These are phyloP conservation scores for Oidiodendron maius DNA, from an alignment of 495 filamentous ascomycete genomes.

Conservation along the genomic window DNA sequence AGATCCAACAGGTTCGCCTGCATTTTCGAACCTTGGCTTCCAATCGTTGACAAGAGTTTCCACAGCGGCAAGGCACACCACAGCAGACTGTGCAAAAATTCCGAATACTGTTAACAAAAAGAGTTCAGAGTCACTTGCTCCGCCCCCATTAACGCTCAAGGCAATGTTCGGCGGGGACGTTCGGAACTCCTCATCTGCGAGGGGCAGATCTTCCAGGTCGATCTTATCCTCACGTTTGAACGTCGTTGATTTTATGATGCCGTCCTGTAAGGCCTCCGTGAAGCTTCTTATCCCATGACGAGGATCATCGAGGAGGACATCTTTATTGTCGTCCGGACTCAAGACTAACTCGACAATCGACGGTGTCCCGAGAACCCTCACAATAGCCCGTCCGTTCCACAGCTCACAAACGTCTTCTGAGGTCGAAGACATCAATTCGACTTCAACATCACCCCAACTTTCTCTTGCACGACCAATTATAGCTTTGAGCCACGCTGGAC, in stretches of 20 bases:
- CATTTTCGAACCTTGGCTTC: too few relatives aligned
- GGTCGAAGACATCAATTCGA: too few relatives aligned
- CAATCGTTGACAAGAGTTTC: too few relatives aligned
- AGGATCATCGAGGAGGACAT: too few relatives aligned
- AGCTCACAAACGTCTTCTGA: too few relatives aligned
- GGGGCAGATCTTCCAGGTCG: background rate
- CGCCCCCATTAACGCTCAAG: background rate
- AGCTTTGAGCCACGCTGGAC: constrained; percentile 41
- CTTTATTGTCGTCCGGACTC: too few relatives aligned
- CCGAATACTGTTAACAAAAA: background rate
- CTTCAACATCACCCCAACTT: too few relatives aligned
- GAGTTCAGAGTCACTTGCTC: background rate
- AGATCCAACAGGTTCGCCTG: background rate
- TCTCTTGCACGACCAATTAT: constrained; percentile 46
- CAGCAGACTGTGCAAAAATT: background rate
- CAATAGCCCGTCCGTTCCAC: constrained; percentile 29
- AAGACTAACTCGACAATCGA: too few relatives aligned
- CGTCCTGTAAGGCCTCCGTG: background rate
- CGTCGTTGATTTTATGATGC: background rate
- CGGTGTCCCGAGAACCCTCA: constrained; percentile 22
- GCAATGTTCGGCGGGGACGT: background rate
- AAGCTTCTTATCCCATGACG: too few relatives aligned
- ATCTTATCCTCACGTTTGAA: background rate
- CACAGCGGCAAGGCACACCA: too few relatives aligned
- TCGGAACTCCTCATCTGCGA: background rate